Conservation (phyloP, 768 basidiomycete genomes). For the Boletus edulis region DNA sequence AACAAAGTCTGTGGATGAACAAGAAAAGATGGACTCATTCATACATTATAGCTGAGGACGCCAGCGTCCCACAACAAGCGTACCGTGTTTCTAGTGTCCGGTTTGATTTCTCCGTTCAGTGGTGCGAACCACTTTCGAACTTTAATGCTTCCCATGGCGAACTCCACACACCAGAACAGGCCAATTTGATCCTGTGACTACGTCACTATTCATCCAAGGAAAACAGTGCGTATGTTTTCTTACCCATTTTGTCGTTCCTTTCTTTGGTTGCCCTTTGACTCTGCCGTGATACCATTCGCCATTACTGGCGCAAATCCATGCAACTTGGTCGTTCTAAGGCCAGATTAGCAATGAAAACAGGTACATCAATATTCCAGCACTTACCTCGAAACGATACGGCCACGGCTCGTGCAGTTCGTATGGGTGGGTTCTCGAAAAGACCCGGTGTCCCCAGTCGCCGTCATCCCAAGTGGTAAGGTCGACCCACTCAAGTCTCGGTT, state of each 20-base stretch:
- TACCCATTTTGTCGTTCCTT: slow-evolving; percentile 48
- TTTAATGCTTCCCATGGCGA: slow-evolving; percentile 32
- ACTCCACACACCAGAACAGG: slow-evolving; percentile 54
- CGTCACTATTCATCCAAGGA: not conserved
- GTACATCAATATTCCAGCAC: not conserved
- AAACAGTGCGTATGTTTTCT: slow-evolving; percentile 7
- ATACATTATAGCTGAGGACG: slow-evolving; percentile 1
- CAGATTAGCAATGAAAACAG: not conserved
- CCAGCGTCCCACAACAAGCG: slow-evolving; percentile 47
- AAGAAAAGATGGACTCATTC: not conserved
- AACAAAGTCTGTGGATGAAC: not conserved
- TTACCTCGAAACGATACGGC: slow-evolving; percentile 49
- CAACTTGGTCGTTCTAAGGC: slow-evolving; percentile 42
- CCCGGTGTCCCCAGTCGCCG: slow-evolving; percentile 13
- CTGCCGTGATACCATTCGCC: slow-evolving; percentile 53
- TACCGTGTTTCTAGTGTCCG: slow-evolving; percentile 47
- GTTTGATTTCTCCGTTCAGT: slow-evolving; percentile 65
- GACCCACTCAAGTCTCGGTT: slow-evolving; percentile 15
- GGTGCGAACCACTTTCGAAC: slow-evolving; percentile 63
- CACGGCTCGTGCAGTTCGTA: slow-evolving; percentile 48
- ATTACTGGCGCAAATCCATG: slow-evolving; percentile 51
- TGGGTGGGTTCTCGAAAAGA: slow-evolving; percentile 30
- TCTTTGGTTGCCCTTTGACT: slow-evolving; percentile 43
- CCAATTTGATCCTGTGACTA: slow-evolving; percentile 40
- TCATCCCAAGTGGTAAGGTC: slow-evolving; percentile 29